Evolutionary conservation across 1,284 basidiomycete species (phyloP).

Genomic region (Malassezia globosa): DNA sequence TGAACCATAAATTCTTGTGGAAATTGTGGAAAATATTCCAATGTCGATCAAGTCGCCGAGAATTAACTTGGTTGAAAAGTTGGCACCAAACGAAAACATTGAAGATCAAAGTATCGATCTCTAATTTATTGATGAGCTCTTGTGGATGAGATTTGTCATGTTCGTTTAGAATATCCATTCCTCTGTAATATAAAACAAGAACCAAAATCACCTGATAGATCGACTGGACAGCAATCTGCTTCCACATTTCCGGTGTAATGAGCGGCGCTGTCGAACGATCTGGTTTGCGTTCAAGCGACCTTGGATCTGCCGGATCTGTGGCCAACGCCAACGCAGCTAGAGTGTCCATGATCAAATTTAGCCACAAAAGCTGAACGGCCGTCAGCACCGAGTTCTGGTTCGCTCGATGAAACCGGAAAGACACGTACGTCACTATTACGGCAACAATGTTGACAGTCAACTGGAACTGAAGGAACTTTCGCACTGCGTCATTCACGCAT

Average conservation of each 20-base stretch:
- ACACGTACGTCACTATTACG: conserved; percentile 82
- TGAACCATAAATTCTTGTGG: conserved; percentile 69
- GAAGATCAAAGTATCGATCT: conserved; percentile 80
- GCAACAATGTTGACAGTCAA: conserved; percentile 91
- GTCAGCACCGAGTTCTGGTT: conserved; percentile 73
- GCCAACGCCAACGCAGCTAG: conserved; percentile 93
- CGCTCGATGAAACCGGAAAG: conserved; percentile 51
- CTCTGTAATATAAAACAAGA: conserved; percentile 79
- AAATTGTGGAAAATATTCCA: conserved; percentile 85
- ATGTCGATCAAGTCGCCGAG: conserved; percentile 68
- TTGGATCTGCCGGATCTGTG: conserved; percentile 78
- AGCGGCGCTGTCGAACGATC: conserved; percentile 76
- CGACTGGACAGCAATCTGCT: conserved; percentile 85
- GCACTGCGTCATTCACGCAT: conserved; percentile 91
- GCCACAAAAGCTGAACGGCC: conserved; percentile 92
- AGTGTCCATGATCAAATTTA: conserved; percentile 87
- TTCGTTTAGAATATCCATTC: conserved; percentile 57
- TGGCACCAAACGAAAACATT: conserved; percentile 86
- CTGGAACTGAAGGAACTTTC: conserved; percentile 97
- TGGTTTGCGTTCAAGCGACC: conserved; percentile 75
- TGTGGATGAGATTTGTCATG: conserved; percentile 49
- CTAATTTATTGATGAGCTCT: conserved; percentile 23
- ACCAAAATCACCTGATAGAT: conserved; percentile 73
- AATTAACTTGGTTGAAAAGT: conserved; percentile 72
- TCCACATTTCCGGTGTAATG: conserved; percentile 67